A percentile compares a stretch with the other conserved stretches of the same genome.
These are phyloP conservation scores for Geotrichum macrosporum DNA, from an alignment of 1,139 yeast species.

Conservation along the genomic window DNA sequence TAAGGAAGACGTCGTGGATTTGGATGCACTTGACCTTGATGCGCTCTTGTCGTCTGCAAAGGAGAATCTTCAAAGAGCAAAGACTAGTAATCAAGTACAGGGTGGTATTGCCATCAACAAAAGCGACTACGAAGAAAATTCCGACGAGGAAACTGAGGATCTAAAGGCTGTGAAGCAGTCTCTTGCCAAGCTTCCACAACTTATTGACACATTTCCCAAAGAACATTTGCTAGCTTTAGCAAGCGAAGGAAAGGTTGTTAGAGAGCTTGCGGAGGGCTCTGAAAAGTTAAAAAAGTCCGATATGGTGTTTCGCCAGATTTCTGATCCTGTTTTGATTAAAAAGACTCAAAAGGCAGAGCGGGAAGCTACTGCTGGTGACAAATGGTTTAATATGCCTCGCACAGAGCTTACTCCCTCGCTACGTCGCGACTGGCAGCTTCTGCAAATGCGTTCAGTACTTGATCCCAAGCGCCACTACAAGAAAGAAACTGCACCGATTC, in stretches of 20 bases:
- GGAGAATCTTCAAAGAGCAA: constrained; percentile 4
- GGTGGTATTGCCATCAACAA: neutral
- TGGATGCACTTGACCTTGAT: constrained; percentile 21
- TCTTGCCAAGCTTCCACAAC: constrained; percentile 19
- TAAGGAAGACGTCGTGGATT: constrained; percentile 13
- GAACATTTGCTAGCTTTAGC: neutral
- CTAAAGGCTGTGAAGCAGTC: constrained; percentile 11
- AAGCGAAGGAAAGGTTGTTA: neutral
- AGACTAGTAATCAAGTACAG: neutral
- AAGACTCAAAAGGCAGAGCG: constrained; percentile 27
- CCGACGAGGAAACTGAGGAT: constrained; percentile 4
- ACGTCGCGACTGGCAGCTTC: constrained; percentile 70
- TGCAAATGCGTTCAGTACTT: constrained; percentile 82
- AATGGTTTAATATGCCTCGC: constrained; percentile 83
- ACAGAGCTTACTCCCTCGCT: constrained; percentile 70
- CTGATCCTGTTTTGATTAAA: constrained; percentile 48
- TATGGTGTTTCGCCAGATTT: constrained; percentile 37
- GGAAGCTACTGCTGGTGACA: constrained; percentile 47
- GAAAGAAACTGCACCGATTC: constrained; percentile 75
- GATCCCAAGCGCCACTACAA: constrained; percentile 96
- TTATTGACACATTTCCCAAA: constrained; percentile 12
- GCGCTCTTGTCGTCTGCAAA: constrained; percentile 20
- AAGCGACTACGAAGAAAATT: neutral
- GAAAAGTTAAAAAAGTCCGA: constrained; percentile 18
- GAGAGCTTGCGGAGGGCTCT: neutral